phyloP scores from a whole-genome alignment of 129 eudicot genomes.

The Arctium lappa region DNA sequence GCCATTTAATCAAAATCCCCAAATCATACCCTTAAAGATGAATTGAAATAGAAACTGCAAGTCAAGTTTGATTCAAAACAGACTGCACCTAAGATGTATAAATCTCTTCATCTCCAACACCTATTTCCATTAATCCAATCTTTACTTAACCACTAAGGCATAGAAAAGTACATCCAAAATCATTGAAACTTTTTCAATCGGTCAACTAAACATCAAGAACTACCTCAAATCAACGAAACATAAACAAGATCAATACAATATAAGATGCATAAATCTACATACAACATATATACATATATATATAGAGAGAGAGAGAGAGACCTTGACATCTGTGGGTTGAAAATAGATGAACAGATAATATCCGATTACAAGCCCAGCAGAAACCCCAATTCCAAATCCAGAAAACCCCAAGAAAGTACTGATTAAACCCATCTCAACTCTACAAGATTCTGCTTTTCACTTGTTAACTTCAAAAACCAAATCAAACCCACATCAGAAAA shows the following conservation, averaged over 20 bases:
- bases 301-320: neutral
- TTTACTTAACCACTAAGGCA: constrained; percentile 28
- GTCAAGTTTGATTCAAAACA: no score
- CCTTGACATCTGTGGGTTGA: constrained; percentile 68
- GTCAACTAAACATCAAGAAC: constrained; percentile 10
- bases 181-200: neutral
- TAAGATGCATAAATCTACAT: neutral
- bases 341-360: constrained; percentile 59
- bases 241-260: constrained; percentile 20
- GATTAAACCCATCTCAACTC: constrained; percentile 54
- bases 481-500: constrained; percentile 12
- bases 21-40: neutral
- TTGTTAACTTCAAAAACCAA: constrained; percentile 10
- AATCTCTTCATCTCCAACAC: neutral
- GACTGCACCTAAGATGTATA: no score
- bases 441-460: neutral
- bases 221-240: constrained; percentile 6
- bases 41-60: neutral
- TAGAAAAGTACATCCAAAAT: constrained; percentile 3
- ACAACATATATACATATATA: neutral
- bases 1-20: neutral
- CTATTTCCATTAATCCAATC: constrained; percentile 11
- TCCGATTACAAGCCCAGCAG: constrained; percentile 56
- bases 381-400: constrained; percentile 68
- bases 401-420: constrained; percentile 58